Evolutionary conservation across 2,329 filamentous ascomycete species (phyloP), one percentile per base, ranked within the genome.

Genomic region (Magnaporthiopsis incrustans): DNA sequence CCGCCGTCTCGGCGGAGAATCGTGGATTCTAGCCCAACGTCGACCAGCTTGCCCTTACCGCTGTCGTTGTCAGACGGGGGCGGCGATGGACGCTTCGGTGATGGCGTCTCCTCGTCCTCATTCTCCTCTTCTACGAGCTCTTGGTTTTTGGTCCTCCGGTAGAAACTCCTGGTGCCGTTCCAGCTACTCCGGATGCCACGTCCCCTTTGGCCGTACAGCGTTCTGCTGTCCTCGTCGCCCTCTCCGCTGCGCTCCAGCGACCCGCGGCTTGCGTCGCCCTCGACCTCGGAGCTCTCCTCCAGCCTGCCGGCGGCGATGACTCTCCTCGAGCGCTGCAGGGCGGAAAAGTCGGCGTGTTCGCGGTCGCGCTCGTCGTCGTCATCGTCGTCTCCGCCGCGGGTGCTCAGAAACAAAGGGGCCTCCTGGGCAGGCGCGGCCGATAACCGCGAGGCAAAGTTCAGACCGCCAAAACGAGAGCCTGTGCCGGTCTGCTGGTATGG

Each of bases 301-400:
- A 97, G 78, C 69, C 90, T 87, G 75, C 90, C 92, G 18, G 89
- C 88, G 18, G 92, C 91, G 72, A 97, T 94, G 65, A 97, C 91
- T 60, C 93, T 85, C 69, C 95, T 85, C 68, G 94, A 98, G 69
- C 89, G 85, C 75, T 98, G 93, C 65, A 99, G 80, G 7, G 94
- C 94, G 76, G 93, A 96, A 69, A 95, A 88, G 76, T 98, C 95
- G n/a, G 92, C 92, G 44, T 94, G 91, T 73, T 98, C 94, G 63
- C 92, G 82, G 70, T 96, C 91, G 70, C 91, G 88, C 76, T 97
- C 92, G 70, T 91, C 89, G 73, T 95, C 93, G 67, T 98, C 94
- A 67, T 97, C 93, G 72, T 96, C 91, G 76, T 97, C 67, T 90
- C 87, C 92, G 74, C 97, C 92, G 22, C 92, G 85, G 5, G 91